Evolutionary conservation across 768 basidiomycete genomes (phyloP), one percentile per base, ranked within the genome.

Genomic region (Tubosaeta sp.): DNA sequence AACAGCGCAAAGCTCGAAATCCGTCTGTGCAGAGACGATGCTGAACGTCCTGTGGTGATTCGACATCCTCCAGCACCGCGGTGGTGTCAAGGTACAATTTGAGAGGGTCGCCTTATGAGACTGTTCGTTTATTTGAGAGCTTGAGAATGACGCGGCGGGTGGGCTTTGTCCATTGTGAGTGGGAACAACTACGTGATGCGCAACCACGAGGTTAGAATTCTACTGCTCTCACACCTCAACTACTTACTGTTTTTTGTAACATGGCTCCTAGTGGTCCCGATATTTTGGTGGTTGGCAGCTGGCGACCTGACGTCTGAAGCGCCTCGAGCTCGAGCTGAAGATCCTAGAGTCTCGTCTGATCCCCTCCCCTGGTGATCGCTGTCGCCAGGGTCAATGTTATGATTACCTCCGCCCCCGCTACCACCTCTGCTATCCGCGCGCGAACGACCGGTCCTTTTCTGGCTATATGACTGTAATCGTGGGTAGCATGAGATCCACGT

Each of bases 401-500:
- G 68, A 46, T 68, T 68, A 35, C 70, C 67, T 14, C 73, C 65
- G 12, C 75, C 70, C 40, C 78, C 75, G 48, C 40, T n/a, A 19
- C 48, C 48, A n/a, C 69, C 74, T 45, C 80, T 81, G 46, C 73
- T 73, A 53, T 74, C 75, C 35, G 70, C 67, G 49, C 79, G 76
- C 27, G 76, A 68, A 51, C 82, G 79, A n/a, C 65, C 70, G 3
- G 79, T 72, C 53, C 85, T 79, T 66, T 81, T 86, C 71, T 89
- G 86, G 22, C 85, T 88, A 66, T 88, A 91, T 12, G 86, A 82
- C 88, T 90, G 59, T 43, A 45, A 48, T 47, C 49, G 12, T 27
- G 51, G 53, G 24, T 44, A 29, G 36, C 38, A 59, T 62, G 49
- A 59, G 59, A 46, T 48, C 22, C 19, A 44, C 52, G 46, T 29